A percentile compares a stretch with the other conserved stretches of the same genome.
Conservation (phyloP, 2,329 filamentous ascomycete species). For the Aspergillus luchuensis region DNA sequence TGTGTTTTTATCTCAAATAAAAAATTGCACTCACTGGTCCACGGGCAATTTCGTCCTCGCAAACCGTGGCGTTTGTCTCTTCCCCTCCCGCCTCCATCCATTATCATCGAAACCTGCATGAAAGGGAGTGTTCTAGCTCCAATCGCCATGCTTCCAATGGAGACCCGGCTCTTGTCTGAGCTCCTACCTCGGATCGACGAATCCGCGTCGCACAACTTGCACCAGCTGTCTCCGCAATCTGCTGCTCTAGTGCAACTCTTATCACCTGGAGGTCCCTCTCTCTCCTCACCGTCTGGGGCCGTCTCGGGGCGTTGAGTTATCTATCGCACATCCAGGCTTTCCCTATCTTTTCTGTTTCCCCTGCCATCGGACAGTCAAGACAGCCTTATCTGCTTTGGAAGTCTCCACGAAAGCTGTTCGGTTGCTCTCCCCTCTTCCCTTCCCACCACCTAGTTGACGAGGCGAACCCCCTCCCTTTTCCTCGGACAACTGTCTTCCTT, state of each 20-base stretch:
- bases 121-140: conserved; percentile 14
- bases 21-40: background rate
- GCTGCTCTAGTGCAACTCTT: conserved; percentile 23
- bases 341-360: conserved; percentile 18
- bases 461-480: background rate
- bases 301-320: conserved; percentile 22
- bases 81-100: conserved; percentile 9
- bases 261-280: conserved; percentile 22
- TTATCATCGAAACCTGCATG: conserved; percentile 20
- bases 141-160: conserved; percentile 14
- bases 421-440: background rate
- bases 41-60: background rate
- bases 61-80: conserved; percentile 5
- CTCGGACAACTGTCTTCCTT: background rate
- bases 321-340: conserved; percentile 18
- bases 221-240: conserved; percentile 29
- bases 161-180: conserved; percentile 16
- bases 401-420: background rate
- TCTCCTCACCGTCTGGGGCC: conserved; percentile 25
- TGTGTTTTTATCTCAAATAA: background rate
- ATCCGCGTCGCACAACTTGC: conserved; percentile 24
- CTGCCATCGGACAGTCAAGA: conserved; percentile 13
- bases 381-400: conserved; percentile 19
- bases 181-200: conserved; percentile 24
- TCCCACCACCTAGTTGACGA: background rate